Evolutionary conservation across 1,284 basidiomycete genomes (phyloP).

Genomic region (Wallemia ichthyophaga): DNA sequence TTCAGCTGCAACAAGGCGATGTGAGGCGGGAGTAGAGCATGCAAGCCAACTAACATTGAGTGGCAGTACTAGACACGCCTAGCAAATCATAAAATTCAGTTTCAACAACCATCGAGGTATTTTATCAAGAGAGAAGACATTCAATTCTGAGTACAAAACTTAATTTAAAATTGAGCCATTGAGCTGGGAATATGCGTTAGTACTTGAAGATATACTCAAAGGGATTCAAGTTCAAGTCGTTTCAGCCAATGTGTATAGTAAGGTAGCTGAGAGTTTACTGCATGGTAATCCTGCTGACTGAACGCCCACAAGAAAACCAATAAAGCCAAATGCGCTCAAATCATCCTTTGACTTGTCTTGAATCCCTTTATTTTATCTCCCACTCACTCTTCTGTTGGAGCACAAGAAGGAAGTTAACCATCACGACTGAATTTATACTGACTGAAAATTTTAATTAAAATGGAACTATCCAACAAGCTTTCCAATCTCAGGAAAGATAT

Average conservation of each 20-base stretch:
- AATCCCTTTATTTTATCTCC: background rate
- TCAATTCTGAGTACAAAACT: background rate
- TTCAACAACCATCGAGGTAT: background rate
- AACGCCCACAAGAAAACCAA: background rate
- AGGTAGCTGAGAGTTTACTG: conserved; percentile 1
- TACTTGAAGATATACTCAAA: background rate
- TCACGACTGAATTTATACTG: background rate
- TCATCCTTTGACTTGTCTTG: background rate
- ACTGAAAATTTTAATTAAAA: background rate
- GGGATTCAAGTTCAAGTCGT: background rate
- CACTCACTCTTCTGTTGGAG: background rate
- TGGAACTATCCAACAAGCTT: background rate
- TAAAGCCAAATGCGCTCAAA: conserved; percentile 1
- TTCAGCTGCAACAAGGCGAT: background rate
- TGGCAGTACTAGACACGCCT: background rate
- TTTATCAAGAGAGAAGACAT: too few species aligned
- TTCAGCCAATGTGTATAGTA: background rate
- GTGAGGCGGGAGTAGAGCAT: background rate
- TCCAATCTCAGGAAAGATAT: background rate
- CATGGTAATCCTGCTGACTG: background rate
- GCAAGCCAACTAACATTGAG: background rate
- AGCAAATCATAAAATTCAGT: background rate
- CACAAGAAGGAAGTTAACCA: background rate
- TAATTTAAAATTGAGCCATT: background rate
- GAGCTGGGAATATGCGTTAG: too few species aligned